These are phyloP conservation scores for Neurospora pannonica DNA, from an alignment of 495 filamentous ascomycete species.

Conservation along the genomic window DNA sequence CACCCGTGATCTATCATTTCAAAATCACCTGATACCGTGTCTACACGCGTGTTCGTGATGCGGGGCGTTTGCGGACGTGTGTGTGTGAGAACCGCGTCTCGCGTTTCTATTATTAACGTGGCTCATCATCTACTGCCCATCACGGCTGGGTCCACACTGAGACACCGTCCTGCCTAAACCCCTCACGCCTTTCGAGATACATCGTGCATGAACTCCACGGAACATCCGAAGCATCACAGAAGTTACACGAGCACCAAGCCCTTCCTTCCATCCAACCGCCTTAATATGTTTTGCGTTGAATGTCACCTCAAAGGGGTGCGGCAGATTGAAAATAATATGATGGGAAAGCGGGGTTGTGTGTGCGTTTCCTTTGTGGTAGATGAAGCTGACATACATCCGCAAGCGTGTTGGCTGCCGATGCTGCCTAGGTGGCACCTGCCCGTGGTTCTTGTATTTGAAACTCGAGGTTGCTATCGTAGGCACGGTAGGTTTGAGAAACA, in stretches of 20 bases:
- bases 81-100: not conserved
- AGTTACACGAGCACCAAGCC: not conserved
- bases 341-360: not conserved
- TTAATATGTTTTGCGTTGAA: not conserved
- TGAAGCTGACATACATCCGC: not conserved
- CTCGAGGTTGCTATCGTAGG: not conserved
- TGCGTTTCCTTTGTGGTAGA: not conserved
- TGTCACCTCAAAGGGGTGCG: not conserved
- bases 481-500: not conserved
- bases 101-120: not conserved
- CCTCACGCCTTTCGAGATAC: not conserved
- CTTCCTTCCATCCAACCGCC: not conserved
- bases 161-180: not conserved
- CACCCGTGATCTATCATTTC: not conserved
- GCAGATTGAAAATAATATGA: not conserved
- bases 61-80: constrained; percentile 1
- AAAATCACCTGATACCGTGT: constrained; percentile 13
- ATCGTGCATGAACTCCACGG: not conserved
- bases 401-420: not conserved
- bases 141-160: constrained; percentile 1
- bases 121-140: not conserved
- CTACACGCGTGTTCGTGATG: not conserved
- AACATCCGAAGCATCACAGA: not conserved
- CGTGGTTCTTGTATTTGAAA: not conserved
- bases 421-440: not conserved